Base-by-base conservation (phyloP, 805 yeast species). In the Yamadazyma sp. region DNA sequence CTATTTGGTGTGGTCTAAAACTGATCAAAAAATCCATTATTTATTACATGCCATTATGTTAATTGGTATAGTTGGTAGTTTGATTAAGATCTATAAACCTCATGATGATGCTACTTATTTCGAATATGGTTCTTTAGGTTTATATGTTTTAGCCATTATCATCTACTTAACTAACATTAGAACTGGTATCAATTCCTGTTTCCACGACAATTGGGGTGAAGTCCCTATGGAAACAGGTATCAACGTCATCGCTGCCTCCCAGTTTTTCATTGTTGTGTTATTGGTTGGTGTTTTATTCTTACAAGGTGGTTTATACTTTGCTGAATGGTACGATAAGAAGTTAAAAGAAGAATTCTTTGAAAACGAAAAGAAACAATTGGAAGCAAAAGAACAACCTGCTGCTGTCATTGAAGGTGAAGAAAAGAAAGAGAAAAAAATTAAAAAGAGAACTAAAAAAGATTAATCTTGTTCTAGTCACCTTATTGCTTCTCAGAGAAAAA, bases 221-320 rank as follows among this genome's bases (percentile, higher is more conserved):
- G 95, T 93, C 33, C 86, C 85, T 51, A 78, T 75, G 56, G 70
- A 71, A 42, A 86, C 95, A 15, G 98, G 98, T 20, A 62, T 91
- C 51, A 86, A 86, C 45, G 96, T 93, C 25, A 76, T 93, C 52
- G 96, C 93, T 26, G 97, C 98, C 4, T 80, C 93, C 19, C 82
- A 82, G 60, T 73, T 82, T 24, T 81, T 91, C 70, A 70, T 86
- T 47, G 76, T 84, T 7, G 57, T 86, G 35, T 69, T 84, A 12
- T 65, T 89, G 34, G 54, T 77, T 15, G 97, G 96, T 45, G 84
- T 88, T n/a, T 62, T 88, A 27, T 70, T 85, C 7, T 73, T 93
- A 48, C 98, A 93, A 65, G 80, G 76, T 35, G 97, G 97, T 23
- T 73, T 91, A 52, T 86, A 84, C 75, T 91, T 84, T 63, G 95